A percentile compares a stretch with the other conserved stretches of the same genome.
phyloP scores from a whole-genome alignment of 129 eudicot species.

The Saposhnikovia divaricata region DNA sequence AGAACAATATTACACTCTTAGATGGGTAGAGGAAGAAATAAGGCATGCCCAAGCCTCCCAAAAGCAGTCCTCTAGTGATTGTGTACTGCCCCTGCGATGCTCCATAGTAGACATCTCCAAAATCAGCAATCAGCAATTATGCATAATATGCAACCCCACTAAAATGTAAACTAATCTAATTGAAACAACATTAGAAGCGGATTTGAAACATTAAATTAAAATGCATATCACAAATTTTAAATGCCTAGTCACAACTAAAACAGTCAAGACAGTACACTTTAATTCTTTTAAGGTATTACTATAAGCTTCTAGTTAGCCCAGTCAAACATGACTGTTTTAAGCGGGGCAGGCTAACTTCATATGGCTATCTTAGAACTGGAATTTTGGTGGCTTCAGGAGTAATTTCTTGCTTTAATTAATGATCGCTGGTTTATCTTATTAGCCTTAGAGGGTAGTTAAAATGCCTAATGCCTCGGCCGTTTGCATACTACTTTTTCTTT shows the following conservation, averaged over 20 bases:
- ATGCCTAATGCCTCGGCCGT: not conserved
- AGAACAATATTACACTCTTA: constrained; percentile 49
- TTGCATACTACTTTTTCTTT: not conserved
- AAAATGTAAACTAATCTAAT: not conserved
- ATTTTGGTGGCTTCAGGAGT: not conserved
- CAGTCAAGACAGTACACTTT: not conserved
- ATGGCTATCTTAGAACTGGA: not conserved
- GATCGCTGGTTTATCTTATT: not conserved
- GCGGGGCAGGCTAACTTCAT: not conserved
- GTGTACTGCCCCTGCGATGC: constrained; percentile 58
- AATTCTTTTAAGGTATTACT: not conserved
- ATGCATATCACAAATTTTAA: not conserved
- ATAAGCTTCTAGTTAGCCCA: not conserved
- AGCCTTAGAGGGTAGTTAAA: not conserved
- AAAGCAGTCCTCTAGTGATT: constrained; percentile 87
- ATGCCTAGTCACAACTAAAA: not conserved
- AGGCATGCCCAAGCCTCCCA: constrained; percentile 99
- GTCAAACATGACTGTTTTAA: not conserved
- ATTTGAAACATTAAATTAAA: not conserved
- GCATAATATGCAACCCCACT: not conserved
- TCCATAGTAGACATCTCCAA: constrained; percentile 11
- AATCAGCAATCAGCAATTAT: constrained; percentile 19
- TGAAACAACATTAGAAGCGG: not conserved
- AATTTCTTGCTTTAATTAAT: not conserved
- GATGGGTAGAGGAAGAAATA: constrained; percentile 89